These are phyloP conservation scores for Paramecium pentaurelia DNA, from an alignment of 73 alveolate species.

Conservation along the genomic window DNA sequence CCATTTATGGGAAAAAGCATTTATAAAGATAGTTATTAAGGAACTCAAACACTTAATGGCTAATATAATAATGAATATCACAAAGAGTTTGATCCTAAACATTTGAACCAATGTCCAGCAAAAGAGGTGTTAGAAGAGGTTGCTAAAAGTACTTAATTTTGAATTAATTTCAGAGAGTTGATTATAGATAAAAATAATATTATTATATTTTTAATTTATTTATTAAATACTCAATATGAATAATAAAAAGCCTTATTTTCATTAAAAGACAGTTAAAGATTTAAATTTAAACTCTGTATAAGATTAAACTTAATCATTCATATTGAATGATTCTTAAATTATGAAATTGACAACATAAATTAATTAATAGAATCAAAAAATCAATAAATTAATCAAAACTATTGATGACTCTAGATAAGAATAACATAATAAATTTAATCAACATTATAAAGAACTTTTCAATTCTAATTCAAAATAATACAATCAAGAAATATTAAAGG, in stretches of 20 bases:
- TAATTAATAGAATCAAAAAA: background rate
- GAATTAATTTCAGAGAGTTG: background rate
- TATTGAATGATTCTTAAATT: background rate
- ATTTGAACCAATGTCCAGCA: background rate
- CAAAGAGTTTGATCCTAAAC: background rate
- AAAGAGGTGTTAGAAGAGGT: conserved; percentile 16
- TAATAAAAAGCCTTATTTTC: background rate
- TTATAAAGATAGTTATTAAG: conserved; percentile 5
- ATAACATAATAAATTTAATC: background rate
- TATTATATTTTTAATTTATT: background rate
- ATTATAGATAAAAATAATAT: background rate
- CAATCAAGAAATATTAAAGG: background rate
- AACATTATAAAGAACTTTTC: background rate
- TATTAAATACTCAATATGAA: background rate
- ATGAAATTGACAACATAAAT: background rate
- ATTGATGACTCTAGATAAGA: background rate
- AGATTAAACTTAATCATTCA: background rate
- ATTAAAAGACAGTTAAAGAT: background rate
- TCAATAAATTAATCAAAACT: background rate
- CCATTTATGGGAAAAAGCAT: conserved; percentile 43
- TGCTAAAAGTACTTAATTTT: background rate
- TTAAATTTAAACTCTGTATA: background rate
- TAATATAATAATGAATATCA: background rate
- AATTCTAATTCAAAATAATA: background rate
- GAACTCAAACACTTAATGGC: background rate